These are phyloP conservation scores for Penicillium bovifimosum DNA, from an alignment of 495 filamentous ascomycete genomes.

Conservation along the genomic window DNA sequence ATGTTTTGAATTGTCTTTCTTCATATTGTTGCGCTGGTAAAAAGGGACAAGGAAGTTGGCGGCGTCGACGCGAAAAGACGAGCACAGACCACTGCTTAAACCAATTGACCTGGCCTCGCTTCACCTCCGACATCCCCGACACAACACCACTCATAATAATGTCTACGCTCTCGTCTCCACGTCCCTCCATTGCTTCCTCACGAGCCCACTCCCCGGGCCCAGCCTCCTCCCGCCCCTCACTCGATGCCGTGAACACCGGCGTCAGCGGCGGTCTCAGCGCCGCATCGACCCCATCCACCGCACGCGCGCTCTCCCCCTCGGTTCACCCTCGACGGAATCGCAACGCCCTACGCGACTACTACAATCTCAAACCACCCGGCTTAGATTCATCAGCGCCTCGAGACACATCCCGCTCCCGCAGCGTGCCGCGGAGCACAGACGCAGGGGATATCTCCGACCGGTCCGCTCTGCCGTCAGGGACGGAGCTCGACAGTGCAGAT, in stretches of 20 bases:
- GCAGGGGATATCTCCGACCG: slow-evolving; percentile 32
- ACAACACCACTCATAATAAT: slow-evolving; percentile 39
- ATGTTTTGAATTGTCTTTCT: neutral
- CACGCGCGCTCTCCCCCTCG: slow-evolving; percentile 42
- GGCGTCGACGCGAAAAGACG: slow-evolving; percentile 3
- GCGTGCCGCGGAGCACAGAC: slow-evolving; percentile 39
- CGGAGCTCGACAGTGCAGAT: slow-evolving; percentile 44
- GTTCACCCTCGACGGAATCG: slow-evolving; percentile 59
- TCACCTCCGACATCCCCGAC: slow-evolving; percentile 3
- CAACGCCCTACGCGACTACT: slow-evolving; percentile 88
- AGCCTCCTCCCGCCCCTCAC: slow-evolving; percentile 64
- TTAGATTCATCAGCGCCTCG: slow-evolving; percentile 17
- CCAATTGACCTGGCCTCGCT: slow-evolving; percentile 13
- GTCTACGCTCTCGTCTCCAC: slow-evolving; percentile 73
- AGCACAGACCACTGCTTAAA: slow-evolving; percentile 33
- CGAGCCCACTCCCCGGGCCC: slow-evolving; percentile 54
- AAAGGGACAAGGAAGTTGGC: slow-evolving; percentile 3
- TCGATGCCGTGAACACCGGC: slow-evolving; percentile 53
- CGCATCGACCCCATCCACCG: slow-evolving; percentile 42
- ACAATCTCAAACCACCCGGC: slow-evolving; percentile 66
- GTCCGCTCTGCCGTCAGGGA: slow-evolving; percentile 28
- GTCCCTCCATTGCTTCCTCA: slow-evolving; percentile 64
- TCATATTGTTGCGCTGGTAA: neutral
- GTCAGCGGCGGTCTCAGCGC: slow-evolving; percentile 46
- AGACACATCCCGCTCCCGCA: slow-evolving; percentile 27